Percentiles rank a stretch among this genome's conserved stretches.
Evolutionary conservation across 768 basidiomycete genomes (phyloP).

Genomic region (Lentinula detonsa): DNA sequence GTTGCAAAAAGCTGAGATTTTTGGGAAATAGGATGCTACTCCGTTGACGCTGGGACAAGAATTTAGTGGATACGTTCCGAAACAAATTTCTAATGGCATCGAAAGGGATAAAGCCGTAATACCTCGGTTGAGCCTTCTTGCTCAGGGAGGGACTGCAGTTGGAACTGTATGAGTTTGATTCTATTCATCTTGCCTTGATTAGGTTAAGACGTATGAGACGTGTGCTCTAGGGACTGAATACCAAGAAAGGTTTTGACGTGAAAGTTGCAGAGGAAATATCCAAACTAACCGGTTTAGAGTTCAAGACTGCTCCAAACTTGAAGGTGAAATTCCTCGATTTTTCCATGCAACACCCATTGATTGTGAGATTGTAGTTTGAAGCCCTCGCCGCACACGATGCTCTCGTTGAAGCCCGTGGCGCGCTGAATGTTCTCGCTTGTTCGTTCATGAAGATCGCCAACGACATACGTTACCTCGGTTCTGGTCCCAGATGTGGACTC

Average conservation of each 20-base stretch:
- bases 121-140: constrained; percentile 82
- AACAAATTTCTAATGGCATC: constrained; percentile 89
- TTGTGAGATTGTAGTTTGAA: constrained; percentile 66
- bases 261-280: constrained; percentile 91
- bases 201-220: background rate
- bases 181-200: background rate
- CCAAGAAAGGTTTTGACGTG: constrained; percentile 93
- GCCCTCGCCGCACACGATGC: constrained; percentile 98
- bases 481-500: constrained; percentile 95
- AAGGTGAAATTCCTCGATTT: constrained; percentile 48
- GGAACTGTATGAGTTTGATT: constrained; percentile 62
- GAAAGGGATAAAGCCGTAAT: constrained; percentile 75
- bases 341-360: background rate
- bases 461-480: constrained; percentile 96
- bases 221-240: constrained; percentile 79
- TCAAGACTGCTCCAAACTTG: constrained; percentile 90
- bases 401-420: constrained; percentile 96
- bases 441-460: constrained; percentile 99
- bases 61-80: constrained; percentile 90
- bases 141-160: constrained; percentile 98
- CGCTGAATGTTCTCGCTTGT: constrained; percentile 90
- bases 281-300: constrained; percentile 83
- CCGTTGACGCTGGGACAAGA: constrained; percentile 99
- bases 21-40: constrained; percentile 76
- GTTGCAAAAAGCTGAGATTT: too few relatives aligned